Percentiles rank a stretch among this genome's conserved stretches.
These are phyloP conservation scores for Komagataella mondaviorum DNA, from an alignment of 805 yeast genomes.

Conservation along the genomic window DNA sequence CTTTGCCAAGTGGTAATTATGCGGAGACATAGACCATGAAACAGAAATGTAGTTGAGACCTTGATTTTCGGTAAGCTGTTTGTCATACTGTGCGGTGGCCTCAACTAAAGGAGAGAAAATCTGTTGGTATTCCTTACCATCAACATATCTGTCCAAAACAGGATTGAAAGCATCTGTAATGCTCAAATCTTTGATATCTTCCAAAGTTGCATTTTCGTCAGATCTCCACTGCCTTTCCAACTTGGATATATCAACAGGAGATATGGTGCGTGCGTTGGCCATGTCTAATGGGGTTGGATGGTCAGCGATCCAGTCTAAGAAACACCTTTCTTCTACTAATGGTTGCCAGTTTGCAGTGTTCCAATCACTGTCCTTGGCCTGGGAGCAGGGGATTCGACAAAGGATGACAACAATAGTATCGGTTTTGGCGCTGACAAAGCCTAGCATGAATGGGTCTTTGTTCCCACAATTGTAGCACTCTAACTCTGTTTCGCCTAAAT, in stretches of 20 bases:
- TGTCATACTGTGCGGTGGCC: slow-evolving; percentile 72
- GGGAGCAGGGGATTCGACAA: slow-evolving; percentile 85
- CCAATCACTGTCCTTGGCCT: slow-evolving; percentile 66
- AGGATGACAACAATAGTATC: slow-evolving; percentile 78
- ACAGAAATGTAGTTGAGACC: slow-evolving; percentile 62
- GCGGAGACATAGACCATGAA: slow-evolving; percentile 58
- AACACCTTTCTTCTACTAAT: slow-evolving; percentile 63
- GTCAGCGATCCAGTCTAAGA: slow-evolving; percentile 72
- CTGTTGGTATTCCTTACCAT: slow-evolving; percentile 76
- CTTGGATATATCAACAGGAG: slow-evolving; percentile 51
- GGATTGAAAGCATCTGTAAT: slow-evolving; percentile 53
- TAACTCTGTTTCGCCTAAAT: slow-evolving; percentile 72
- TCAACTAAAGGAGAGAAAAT: slow-evolving; percentile 76
- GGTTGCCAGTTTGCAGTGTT: slow-evolving; percentile 83
- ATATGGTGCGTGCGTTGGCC: slow-evolving; percentile 38
- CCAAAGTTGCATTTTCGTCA: slow-evolving; percentile 57
- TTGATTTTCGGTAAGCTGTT: slow-evolving; percentile 60
- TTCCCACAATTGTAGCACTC: slow-evolving; percentile 90
- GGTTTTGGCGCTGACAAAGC: slow-evolving; percentile 77
- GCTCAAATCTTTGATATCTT: slow-evolving; percentile 42
- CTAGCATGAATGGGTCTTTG: slow-evolving; percentile 66
- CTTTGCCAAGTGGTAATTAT: slow-evolving; percentile 52
- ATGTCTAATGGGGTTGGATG: slow-evolving; percentile 54
- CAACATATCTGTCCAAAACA: slow-evolving; percentile 61
- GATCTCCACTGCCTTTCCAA: slow-evolving; percentile 76